These are phyloP conservation scores for Gymnopus androsaceus DNA, from an alignment of 1,284 basidiomycete genomes.

Conservation along the genomic window DNA sequence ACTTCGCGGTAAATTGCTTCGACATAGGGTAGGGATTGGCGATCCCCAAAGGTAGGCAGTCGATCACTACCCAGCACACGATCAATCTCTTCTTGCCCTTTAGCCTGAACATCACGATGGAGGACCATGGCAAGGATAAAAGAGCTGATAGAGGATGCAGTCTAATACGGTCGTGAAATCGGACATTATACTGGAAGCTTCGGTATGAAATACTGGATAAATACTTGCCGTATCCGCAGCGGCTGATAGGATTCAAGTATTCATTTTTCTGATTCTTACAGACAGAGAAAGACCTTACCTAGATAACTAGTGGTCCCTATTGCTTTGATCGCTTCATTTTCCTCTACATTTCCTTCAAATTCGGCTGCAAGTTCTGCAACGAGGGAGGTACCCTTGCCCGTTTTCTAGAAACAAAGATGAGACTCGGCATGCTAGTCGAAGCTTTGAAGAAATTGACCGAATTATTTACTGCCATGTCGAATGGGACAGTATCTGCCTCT, in stretches of 20 bases:
- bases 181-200: not conserved
- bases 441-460: not conserved
- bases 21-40: slow-evolving; percentile 29
- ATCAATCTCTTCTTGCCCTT: slow-evolving; percentile 32
- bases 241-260: not conserved
- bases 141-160: slow-evolving; percentile 8
- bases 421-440: not conserved
- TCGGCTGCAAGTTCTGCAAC: slow-evolving; percentile 1
- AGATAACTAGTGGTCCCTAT: slow-evolving; percentile 8
- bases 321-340: slow-evolving; percentile 4
- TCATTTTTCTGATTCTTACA: not conserved
- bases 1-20: slow-evolving; percentile 33
- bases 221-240: slow-evolving; percentile 9
- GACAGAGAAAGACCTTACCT: slow-evolving; percentile 4
- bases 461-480: slow-evolving; percentile 5
- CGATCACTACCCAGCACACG: slow-evolving; percentile 28
- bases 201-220: too few relatives aligned
- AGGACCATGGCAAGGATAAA: slow-evolving; percentile 27
- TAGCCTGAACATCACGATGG: slow-evolving; percentile 29
- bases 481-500: slow-evolving; percentile 1
- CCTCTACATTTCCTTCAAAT: not conserved
- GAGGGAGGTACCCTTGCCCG: not conserved
- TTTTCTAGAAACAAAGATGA: not conserved
- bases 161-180: not conserved
- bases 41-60: slow-evolving; percentile 32